Percentiles rank a stretch among this genome's conserved stretches.
phyloP scores from a whole-genome alignment of 352 stramenopile genomes.

The Pythium volutum region DNA sequence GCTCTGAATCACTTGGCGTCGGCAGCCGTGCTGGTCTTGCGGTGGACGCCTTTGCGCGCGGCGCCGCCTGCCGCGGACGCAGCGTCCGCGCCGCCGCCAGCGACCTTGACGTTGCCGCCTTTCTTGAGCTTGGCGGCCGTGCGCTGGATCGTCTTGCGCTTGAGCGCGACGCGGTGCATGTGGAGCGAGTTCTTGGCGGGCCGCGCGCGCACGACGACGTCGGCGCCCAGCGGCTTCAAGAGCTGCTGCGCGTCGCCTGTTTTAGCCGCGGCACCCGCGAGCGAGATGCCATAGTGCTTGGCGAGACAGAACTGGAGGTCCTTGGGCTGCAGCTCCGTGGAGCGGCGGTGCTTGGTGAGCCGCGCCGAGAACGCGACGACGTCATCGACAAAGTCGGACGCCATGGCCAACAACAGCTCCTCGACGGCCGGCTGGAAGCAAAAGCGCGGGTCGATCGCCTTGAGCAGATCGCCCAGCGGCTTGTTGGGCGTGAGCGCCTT shows the following conservation, averaged over 20 bases:
- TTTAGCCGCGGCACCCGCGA: constrained; percentile 34
- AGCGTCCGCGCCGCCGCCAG: constrained; percentile 21
- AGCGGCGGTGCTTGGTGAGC: constrained; percentile 76
- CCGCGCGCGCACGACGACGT: constrained; percentile 52
- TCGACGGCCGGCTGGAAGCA: constrained; percentile 78
- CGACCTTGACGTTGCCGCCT: constrained; percentile 31
- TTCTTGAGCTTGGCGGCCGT: constrained; percentile 58
- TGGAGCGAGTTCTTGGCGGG: constrained; percentile 77
- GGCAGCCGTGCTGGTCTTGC: constrained; percentile 47
- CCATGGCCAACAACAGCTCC: constrained; percentile 81
- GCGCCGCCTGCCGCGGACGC: neutral
- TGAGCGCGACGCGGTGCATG: constrained; percentile 79
- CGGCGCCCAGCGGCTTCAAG: constrained; percentile 51
- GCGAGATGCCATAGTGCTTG: constrained; percentile 85
- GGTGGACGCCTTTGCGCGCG: constrained; percentile 41
- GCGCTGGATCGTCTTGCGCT: constrained; percentile 60
- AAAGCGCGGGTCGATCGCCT: constrained; percentile 66
- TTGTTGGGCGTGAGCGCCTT: constrained; percentile 68
- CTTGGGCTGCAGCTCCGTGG: constrained; percentile 61
- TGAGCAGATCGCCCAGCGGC: constrained; percentile 62
- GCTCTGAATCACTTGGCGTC: constrained; percentile 31
- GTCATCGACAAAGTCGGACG: constrained; percentile 72
- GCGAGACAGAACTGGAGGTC: constrained; percentile 80
- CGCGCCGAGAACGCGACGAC: constrained; percentile 65
- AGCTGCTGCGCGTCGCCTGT: neutral